These are phyloP conservation scores for Aureobasidium sp. DNA, from an alignment of 2,329 filamentous ascomycete species.

Conservation along the genomic window DNA sequence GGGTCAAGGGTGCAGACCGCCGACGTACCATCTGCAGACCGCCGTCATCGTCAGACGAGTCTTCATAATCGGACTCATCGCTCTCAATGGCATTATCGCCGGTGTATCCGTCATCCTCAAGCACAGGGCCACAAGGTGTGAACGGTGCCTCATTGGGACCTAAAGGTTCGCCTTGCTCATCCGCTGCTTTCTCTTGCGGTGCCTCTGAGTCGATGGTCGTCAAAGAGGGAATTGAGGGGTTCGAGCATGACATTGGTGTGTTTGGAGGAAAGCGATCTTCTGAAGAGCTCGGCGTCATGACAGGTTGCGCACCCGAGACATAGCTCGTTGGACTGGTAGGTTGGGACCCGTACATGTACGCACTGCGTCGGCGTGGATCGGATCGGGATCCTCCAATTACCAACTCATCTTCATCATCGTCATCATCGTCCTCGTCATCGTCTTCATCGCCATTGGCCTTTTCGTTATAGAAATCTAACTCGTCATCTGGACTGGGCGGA, in stretches of 20 bases:
- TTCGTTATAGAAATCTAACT: slow-evolving; percentile 30
- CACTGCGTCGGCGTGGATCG: not conserved
- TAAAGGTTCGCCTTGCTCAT: not conserved
- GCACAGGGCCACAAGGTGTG: not conserved
- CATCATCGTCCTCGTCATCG: not conserved
- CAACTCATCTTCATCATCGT: not conserved
- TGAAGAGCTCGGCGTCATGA: slow-evolving; percentile 18
- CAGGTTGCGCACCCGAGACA: slow-evolving; percentile 9
- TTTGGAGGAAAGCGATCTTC: slow-evolving; percentile 32
- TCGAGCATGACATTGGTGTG: slow-evolving; percentile 43
- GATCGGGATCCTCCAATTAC: not conserved
- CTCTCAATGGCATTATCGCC: slow-evolving; percentile 35
- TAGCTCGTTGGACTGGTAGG: slow-evolving; percentile 34
- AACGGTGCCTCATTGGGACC: not conserved
- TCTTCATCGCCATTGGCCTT: not conserved
- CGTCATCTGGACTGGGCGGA: slow-evolving; percentile 42
- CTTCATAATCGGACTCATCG: slow-evolving; percentile 33
- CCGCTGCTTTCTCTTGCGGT: not conserved
- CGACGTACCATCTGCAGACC: slow-evolving; percentile 31
- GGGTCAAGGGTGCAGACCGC: slow-evolving; percentile 19
- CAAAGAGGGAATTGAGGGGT: slow-evolving; percentile 44
- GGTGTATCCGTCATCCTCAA: slow-evolving; percentile 27
- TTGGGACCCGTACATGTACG: not conserved
- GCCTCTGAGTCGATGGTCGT: slow-evolving; percentile 37
- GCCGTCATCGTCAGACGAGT: slow-evolving; percentile 31